Evolutionary conservation across 805 yeast genomes (phyloP).

Genomic region (Blastobotrys mokoenaii): DNA sequence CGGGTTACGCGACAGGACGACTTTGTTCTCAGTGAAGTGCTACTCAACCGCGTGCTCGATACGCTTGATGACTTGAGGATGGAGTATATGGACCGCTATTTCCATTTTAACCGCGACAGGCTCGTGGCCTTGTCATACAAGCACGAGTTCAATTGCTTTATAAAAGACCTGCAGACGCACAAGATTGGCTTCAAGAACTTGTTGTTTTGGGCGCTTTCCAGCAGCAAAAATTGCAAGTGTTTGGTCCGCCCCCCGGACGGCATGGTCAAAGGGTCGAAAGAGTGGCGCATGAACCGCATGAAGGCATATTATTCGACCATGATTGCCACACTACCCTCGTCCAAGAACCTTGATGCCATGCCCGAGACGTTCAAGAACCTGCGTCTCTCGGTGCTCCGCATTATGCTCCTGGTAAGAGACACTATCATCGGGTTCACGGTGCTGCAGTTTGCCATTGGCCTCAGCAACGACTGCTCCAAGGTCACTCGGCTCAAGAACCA

Average conservation of each 20-base stretch:
- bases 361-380: constrained; percentile 15
- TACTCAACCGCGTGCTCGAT: constrained; percentile 1
- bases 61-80: constrained; percentile 2
- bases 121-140: not conserved
- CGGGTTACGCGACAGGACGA: no score
- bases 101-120: not conserved
- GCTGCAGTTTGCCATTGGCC: constrained; percentile 10
- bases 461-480: constrained; percentile 10
- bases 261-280: not conserved
- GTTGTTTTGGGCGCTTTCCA: constrained; percentile 1
- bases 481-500: constrained; percentile 12
- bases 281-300: not conserved
- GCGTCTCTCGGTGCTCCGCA: constrained; percentile 13
- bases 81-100: constrained; percentile 1
- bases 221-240: not conserved
- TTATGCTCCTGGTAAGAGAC: constrained; percentile 13
- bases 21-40: not conserved
- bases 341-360: constrained; percentile 5
- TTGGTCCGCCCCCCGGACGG: not conserved
- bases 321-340: constrained; percentile 8
- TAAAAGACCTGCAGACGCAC: constrained; percentile 1
- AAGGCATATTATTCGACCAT: constrained; percentile 1
- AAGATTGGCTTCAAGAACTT: not conserved
- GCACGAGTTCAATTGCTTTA: constrained; percentile 3
- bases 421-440: constrained; percentile 12